Percentiles rank a stretch among this genome's conserved stretches.
These are phyloP conservation scores for Serendipita sp. DNA, from an alignment of 768 basidiomycete species.

Conservation along the genomic window DNA sequence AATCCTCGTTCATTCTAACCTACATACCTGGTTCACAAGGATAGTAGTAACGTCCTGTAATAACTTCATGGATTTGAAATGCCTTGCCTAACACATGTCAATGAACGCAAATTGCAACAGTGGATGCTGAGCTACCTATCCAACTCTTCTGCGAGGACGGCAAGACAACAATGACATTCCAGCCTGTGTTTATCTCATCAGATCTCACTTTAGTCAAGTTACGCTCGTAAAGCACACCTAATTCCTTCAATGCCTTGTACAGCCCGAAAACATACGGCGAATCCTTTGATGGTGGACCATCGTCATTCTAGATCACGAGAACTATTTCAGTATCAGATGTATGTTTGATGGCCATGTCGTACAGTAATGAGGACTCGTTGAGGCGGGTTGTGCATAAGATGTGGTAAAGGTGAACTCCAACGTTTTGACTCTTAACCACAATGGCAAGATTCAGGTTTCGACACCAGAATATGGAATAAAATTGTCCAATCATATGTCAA, in stretches of 20 bases:
- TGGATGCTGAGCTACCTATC: slow-evolving; percentile 41
- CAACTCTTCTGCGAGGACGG: slow-evolving; percentile 74
- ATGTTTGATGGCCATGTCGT: neutral
- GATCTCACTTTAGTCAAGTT: neutral
- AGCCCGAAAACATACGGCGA: slow-evolving; percentile 66
- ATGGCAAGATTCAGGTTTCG: too few species aligned
- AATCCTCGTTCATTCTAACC: neutral
- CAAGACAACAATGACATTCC: slow-evolving; percentile 66
- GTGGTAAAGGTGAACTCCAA: neutral
- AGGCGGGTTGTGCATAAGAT: neutral
- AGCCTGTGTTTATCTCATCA: slow-evolving; percentile 27
- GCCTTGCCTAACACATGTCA: slow-evolving; percentile 42
- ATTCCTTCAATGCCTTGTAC: slow-evolving; percentile 40
- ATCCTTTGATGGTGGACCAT: slow-evolving; percentile 57
- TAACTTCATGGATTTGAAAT: slow-evolving; percentile 60
- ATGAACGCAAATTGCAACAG: neutral
- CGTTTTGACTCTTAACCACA: too few species aligned
- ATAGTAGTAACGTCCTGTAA: slow-evolving; percentile 60
- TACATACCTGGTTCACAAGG: slow-evolving; percentile 38
- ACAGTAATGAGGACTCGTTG: slow-evolving; percentile 11
- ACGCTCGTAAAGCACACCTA: slow-evolving; percentile 29
- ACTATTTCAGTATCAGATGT: neutral
- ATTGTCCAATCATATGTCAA: too few species aligned
- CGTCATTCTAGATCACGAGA: slow-evolving; percentile 48
- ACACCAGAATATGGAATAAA: too few species aligned